Evolutionary conservation across 108 stramenopile genomes (phyloP).

Genomic region (Skeletonema menzelii): DNA sequence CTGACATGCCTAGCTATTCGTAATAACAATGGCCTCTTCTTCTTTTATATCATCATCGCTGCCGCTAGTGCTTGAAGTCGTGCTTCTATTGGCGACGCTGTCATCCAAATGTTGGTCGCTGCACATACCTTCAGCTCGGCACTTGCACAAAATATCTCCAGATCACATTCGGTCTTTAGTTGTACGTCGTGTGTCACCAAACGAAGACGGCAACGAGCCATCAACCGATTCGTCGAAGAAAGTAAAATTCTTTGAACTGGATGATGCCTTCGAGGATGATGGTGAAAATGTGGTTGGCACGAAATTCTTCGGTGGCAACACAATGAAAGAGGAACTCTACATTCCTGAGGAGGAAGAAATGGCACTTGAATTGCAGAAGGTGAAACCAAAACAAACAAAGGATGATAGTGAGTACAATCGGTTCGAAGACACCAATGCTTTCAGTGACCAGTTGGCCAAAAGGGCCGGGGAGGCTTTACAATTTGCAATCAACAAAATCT

Average conservation of each 20-base stretch:
- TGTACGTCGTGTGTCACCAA: neutral
- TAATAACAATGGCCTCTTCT: neutral
- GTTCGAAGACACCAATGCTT: slow-evolving; percentile 50
- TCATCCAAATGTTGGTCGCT: neutral
- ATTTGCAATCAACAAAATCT: slow-evolving; percentile 53
- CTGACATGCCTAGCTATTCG: neutral
- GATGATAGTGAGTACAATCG: slow-evolving; percentile 36
- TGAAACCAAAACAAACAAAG: neutral
- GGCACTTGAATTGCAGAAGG: slow-evolving; percentile 41
- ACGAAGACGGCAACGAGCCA: slow-evolving; percentile 10
- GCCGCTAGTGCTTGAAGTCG: neutral
- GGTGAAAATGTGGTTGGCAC: slow-evolving; percentile 41
- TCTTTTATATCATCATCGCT: neutral
- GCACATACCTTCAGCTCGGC: neutral
- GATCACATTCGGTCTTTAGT: neutral
- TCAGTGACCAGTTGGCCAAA: slow-evolving; percentile 39
- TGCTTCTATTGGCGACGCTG: neutral
- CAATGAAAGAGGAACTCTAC: slow-evolving; percentile 76
- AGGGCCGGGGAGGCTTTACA: slow-evolving; percentile 59
- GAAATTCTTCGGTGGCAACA: slow-evolving; percentile 68
- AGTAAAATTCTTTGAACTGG: slow-evolving; percentile 35
- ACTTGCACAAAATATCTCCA: neutral
- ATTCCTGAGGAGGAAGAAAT: slow-evolving; percentile 65
- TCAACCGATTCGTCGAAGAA: neutral
- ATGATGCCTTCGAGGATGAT: slow-evolving; percentile 41